Evolutionary conservation across 2,329 filamentous ascomycete species (phyloP).

Genomic region (Scolecobasidium constrictum): DNA sequence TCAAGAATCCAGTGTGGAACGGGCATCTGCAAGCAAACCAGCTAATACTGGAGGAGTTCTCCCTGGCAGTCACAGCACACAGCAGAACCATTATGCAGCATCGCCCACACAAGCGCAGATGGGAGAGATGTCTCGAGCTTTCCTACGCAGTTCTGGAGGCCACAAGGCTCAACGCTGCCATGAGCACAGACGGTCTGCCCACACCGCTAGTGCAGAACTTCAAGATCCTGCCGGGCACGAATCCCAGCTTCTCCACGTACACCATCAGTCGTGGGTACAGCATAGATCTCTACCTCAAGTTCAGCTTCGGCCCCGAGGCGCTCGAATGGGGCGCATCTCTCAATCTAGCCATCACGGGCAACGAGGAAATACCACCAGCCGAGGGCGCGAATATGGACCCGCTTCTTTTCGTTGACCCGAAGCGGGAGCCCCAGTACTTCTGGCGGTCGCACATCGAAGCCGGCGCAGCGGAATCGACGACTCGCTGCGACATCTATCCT

Average conservation of each 20-base stretch:
- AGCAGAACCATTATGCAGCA: slow-evolving; percentile 7
- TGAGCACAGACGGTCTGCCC: slow-evolving; percentile 2
- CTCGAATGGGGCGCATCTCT: slow-evolving; percentile 5
- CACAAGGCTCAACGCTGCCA: not conserved
- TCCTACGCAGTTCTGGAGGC: slow-evolving; percentile 4
- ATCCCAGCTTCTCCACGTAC: slow-evolving; percentile 5
- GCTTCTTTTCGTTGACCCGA: slow-evolving; percentile 3
- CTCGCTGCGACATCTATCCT: not conserved
- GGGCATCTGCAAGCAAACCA: not conserved
- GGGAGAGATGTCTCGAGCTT: slow-evolving; percentile 6
- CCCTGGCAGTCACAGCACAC: slow-evolving; percentile 6
- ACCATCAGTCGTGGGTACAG: slow-evolving; percentile 7
- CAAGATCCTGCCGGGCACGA: slow-evolving; percentile 5
- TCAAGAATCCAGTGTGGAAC: slow-evolving; percentile 1
- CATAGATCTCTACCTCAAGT: slow-evolving; percentile 3
- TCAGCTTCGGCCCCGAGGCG: slow-evolving; percentile 2
- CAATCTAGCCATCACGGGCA: not conserved
- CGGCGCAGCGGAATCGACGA: slow-evolving; percentile 5
- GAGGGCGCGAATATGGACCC: slow-evolving; percentile 5
- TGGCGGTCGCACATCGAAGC: slow-evolving; percentile 7
- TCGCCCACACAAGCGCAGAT: slow-evolving; percentile 1
- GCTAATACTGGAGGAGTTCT: not conserved
- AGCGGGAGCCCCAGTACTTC: slow-evolving; percentile 3
- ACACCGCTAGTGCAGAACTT: slow-evolving; percentile 4
- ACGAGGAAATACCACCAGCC: not conserved